Conservation (phyloP, 192 early-diverging fungal genomes). For the Coemansia biformis region DNA sequence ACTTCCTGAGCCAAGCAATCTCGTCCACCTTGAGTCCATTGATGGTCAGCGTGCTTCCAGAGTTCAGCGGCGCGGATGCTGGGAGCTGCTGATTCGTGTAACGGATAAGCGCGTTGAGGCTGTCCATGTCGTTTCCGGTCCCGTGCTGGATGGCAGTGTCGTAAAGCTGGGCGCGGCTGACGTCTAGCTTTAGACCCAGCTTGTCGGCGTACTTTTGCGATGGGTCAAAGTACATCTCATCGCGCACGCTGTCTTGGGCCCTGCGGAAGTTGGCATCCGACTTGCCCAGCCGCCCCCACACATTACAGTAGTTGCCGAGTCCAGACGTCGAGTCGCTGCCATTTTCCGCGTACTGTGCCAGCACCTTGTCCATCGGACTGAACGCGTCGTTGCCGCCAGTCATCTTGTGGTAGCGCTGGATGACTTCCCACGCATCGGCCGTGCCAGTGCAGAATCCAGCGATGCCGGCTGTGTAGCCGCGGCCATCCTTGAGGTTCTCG, state of each 20-base stretch:
- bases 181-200: constrained; percentile 26
- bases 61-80: constrained; percentile 5
- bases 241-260: constrained; percentile 35
- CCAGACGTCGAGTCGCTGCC: constrained; percentile 29
- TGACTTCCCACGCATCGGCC: constrained; percentile 47
- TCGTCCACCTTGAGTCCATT: constrained; percentile 38
- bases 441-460: constrained; percentile 48
- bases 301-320: constrained; percentile 45
- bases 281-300: constrained; percentile 42
- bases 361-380: constrained; percentile 15
- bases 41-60: constrained; percentile 32
- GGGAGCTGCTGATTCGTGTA: constrained; percentile 22
- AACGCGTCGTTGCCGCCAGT: constrained; percentile 36
- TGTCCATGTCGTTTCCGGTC: constrained; percentile 32
- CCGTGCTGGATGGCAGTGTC: constrained; percentile 50
- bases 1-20: constrained; percentile 41
- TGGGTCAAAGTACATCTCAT: constrained; percentile 38
- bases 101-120: constrained; percentile 20
- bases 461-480: constrained; percentile 34
- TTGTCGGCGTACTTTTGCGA: constrained; percentile 28
- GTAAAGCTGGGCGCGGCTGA: constrained; percentile 48
- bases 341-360: constrained; percentile 15
- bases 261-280: constrained; percentile 36
- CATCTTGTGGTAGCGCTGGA: constrained; percentile 37
- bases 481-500: constrained; percentile 29